Evolutionary conservation across 2,329 filamentous ascomycete species (phyloP), one percentile per base, ranked within the genome.

Genomic region (Exutisphaerella laricina): DNA sequence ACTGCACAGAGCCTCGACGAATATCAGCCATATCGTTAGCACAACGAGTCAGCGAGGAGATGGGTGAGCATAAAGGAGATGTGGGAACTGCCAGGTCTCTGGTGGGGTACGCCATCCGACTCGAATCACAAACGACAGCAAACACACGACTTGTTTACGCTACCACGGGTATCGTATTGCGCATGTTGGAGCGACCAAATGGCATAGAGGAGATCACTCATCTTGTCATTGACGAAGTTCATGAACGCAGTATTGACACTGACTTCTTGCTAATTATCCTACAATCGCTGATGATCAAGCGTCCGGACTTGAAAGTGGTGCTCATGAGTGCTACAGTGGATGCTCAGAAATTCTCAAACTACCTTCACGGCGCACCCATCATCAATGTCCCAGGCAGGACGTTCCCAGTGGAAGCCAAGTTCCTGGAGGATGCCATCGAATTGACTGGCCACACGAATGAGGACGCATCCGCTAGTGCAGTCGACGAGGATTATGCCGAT

Each of bases 251-350:
- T 9, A 97, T 98, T 55, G 92, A 98, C 61, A 95, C 89, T 43
- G 92, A 98, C 63, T 96, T 98, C 62, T 72, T 98, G 23, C 74
- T 98, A 12, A 92, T 98, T 54, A 85, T 97, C 1, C 75, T 98
- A 38, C 87, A 87, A 59, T 85, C 89, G 49, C 71, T 98, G 3
- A 77, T 96, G 68, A 64, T 77, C 21, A 78, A 78, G 53, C 78
- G 90, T 41, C 83, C 82, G 48, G 85, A 94, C 51, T 72, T 98
- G 39, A 97, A 94, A 66, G 84, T 98, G 14, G 77, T 98, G 26
- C 75, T 98, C 35, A 98, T 98, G 92, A 97, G 90, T 53, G 92
- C 92, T 8, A 98, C 92, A 0, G 88, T 98, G 5, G 88, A 98
- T 63, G 88, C 92, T 0, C 82, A 90, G 46, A 82, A 83, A 12